Base-by-base conservation (phyloP, 345 rosid genomes). In the Sonneratia alba region DNA sequence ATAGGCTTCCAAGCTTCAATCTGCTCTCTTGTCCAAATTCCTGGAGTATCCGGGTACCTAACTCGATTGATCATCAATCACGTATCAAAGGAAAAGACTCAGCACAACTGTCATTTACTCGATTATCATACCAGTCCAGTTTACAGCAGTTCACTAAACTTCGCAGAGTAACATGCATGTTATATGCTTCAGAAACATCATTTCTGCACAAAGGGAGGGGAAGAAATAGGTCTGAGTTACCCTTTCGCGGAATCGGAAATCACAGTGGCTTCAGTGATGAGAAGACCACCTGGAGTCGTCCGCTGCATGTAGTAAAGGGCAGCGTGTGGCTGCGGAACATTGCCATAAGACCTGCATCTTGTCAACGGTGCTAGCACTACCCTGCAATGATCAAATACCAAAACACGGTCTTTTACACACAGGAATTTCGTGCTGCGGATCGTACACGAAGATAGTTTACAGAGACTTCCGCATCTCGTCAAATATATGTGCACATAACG, bases 241-340 rank as follows among this genome's bases (percentile, higher is more conserved):
- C 81, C 81, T 0, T n/a, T 61, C 14, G 78, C 77, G 9, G 76
- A 68, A 5, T 78, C 68, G n/a, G 84, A 81, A 62, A 78, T 36
- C 2, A 36, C 72, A 5, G 78, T 22, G 11, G 79, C 84, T 66
- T 81, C 84, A 6, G 70, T 24, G 4, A 81, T 71, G 70, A 78
- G 76, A 62, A 81, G 71, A 24, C 80, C 78, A 2, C 84, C 80
- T 18, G 51, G 48, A 3, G 78, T 68, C 36, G 82, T 40, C 24
- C 82, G 75, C 72, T 81, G 84, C 7, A 76, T 68, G 75, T 81
- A 81, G 70, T 81, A 78, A 24, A 78, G 38, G 13, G 72, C 55
- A n/a, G 84, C 79, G 22, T 76, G 78, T 2, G 74, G 80, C 62
- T 71, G 82, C 27, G 84, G 79, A 36, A 70, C 36, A 43, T 68